These are phyloP conservation scores for Cadophora luteo-olivacea DNA, from an alignment of 2,329 filamentous ascomycete genomes.

Conservation along the genomic window DNA sequence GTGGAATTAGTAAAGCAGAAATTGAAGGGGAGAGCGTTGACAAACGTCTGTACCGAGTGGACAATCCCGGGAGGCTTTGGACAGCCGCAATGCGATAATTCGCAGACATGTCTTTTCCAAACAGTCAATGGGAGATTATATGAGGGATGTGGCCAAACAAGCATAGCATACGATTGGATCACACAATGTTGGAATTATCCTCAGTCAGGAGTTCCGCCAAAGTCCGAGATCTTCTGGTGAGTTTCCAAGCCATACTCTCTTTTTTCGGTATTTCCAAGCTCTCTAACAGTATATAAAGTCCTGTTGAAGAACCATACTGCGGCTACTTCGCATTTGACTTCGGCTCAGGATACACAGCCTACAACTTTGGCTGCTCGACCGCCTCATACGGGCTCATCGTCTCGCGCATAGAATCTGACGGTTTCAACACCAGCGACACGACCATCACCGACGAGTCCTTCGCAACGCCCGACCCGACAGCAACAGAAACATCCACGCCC, in stretches of 20 bases:
- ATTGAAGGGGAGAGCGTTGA: constrained; percentile 31
- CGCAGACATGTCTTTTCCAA: constrained; percentile 37
- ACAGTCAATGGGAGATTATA: constrained; percentile 28
- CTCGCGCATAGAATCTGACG: constrained; percentile 22
- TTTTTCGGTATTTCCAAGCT: neutral
- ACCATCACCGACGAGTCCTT: neutral
- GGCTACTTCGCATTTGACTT: constrained; percentile 37
- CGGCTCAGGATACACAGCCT: constrained; percentile 27
- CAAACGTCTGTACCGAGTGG: constrained; percentile 38
- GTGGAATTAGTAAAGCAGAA: constrained; percentile 35
- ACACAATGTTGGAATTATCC: constrained; percentile 35
- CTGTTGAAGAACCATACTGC: constrained; percentile 29
- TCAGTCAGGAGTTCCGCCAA: constrained; percentile 22
- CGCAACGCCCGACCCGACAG: neutral
- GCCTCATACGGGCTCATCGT: constrained; percentile 29
- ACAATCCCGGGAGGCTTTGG: constrained; percentile 35
- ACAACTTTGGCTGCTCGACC: constrained; percentile 36
- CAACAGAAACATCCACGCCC: constrained; percentile 6
- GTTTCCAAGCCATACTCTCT: neutral
- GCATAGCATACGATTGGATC: constrained; percentile 36
- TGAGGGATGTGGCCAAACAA: constrained; percentile 36
- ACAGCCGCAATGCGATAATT: constrained; percentile 32
- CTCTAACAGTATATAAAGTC: constrained; percentile 17
- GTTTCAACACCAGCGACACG: constrained; percentile 6
- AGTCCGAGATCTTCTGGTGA: constrained; percentile 35